Conservation (phyloP, 768 basidiomycete species). For the Mycena floridula region DNA sequence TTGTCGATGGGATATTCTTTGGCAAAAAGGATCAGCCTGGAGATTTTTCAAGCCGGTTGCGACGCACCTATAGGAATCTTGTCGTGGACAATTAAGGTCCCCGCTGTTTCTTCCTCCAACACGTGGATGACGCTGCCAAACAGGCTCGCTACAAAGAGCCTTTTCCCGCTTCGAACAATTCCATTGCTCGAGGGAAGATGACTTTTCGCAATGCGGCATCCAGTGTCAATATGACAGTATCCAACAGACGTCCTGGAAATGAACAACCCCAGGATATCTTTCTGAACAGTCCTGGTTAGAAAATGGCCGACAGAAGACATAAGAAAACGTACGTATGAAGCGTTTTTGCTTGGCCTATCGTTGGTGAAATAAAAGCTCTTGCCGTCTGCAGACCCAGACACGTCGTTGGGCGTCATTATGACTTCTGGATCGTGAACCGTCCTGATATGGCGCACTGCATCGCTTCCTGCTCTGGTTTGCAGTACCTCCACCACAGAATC, state of each 20-base stretch:
- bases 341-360: constrained; percentile 50
- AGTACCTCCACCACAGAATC: constrained; percentile 72
- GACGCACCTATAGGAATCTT: too few species aligned
- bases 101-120: constrained; percentile 52
- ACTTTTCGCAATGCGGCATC: constrained; percentile 54
- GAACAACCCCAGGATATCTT: constrained; percentile 19
- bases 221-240: constrained; percentile 54
- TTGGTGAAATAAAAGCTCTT: constrained; percentile 67
- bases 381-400: constrained; percentile 61
- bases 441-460: constrained; percentile 41
- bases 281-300: constrained; percentile 5
- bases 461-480: constrained; percentile 39
- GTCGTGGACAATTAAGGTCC: constrained; percentile 51
- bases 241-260: constrained; percentile 44
- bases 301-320: too few species aligned
- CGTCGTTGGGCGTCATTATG: constrained; percentile 63
- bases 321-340: constrained; percentile 49
- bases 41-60: too few species aligned
- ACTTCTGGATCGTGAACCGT: constrained; percentile 53
- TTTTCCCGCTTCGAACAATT: constrained; percentile 47
- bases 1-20: constrained; percentile 60
- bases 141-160: constrained; percentile 52
- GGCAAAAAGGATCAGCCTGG: too few species aligned
- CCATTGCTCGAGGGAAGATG: constrained; percentile 57
- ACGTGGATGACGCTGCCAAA: constrained; percentile 39